Evolutionary conservation across 108 stramenopile genomes (phyloP), one percentile per base, ranked within the genome.

Genomic region (Skeletonema menzelii): DNA sequence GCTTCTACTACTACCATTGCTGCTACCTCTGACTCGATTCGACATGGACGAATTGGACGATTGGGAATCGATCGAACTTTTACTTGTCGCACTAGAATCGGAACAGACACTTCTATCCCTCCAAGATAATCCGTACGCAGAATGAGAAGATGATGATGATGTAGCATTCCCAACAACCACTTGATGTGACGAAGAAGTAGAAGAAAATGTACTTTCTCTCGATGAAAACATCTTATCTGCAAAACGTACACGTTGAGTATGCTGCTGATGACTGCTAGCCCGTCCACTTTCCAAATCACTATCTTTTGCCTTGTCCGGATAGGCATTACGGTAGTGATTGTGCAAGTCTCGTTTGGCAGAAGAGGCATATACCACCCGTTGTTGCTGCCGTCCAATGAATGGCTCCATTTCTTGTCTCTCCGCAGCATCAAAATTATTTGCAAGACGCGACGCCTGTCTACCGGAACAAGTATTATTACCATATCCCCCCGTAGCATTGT

Each of bases 241-340:
- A 53, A 53, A 53, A 8, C 49, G 49, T 53, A 53, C 49, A 53
- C 49, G 49, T 53, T 53, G 49, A 24, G 22, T 20, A 53, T 53
- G 22, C 49, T 53, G 49, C 22, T 53, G 49, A 53, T 53, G 22
- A 53, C 49, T n/a, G n/a, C n/a, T 53, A 7, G 49, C 49, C 19
- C 19, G 4, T 53, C 49, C 49, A 53, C 49, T 53, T 24, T 53
- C 49, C 49, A 53, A 53, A 53, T 53, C 49, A 53, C 49, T 53
- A 53, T 53, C 49, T 53, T 53, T 53, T 0, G 49, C 49, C 49
- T 53, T 53, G 49, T 53, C n/a, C 49, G 22, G 49, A 22, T 24
- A 0, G 24, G 0, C 49, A 53, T 0, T 53, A 4, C 49, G 49
- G 10, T 53, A 3, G 40, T 42, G 22, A 22, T 53, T 53, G 22